Evolutionary conservation across 352 stramenopile species (phyloP), one percentile per base, ranked within the genome.

Genomic region (Globisporangium recalcitrans): DNA sequence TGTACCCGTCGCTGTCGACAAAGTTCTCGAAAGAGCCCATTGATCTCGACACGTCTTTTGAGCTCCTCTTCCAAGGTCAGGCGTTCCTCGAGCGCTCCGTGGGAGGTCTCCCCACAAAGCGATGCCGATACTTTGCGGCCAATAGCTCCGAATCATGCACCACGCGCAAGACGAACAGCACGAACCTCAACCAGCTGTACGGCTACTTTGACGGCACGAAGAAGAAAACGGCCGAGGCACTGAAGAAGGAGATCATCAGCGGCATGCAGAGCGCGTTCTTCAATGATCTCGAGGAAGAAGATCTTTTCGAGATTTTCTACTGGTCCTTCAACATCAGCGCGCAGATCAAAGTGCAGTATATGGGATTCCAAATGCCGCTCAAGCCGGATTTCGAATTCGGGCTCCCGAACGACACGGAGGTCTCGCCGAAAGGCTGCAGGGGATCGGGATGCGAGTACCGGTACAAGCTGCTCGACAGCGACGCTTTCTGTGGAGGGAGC

Each of bases 1-100:
- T 73, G 40, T 71, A 71, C 31, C 67, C 67, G 3, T 27, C 65
- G 3, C 21, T 27, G 2, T 32, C 42, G n/a, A n/a, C 31, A 14
- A 16, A 4, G 8, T 56, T 66, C 36, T 61, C 38, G 24, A 56
- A 57, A 22, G 32, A 29, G 8, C 31, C 10, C 1, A 40, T 74
- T 8, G 52, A 60, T 16, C 29, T 69, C 16, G 26, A 67, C 26
- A 69, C 56, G 16, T 56, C 60, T 7, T 72, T 74, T 27, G 61
- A 74, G 60, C 60, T 74, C 22, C 38, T 67, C 9, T 72, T 74
- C 16, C 68, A 74, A 26, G 68, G 68, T n/a, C 60, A 69, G 52
- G 65, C 68, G 5, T 31, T 74, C 0, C 44, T 74, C 21, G 60
- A 74, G 46, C 65, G 65, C 36, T 31, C 49, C 9, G 38, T 66